Evolutionary conservation across 305 asterid genomes (phyloP), one percentile per base, ranked within the genome.

Genomic region (Striga hermonthica): DNA sequence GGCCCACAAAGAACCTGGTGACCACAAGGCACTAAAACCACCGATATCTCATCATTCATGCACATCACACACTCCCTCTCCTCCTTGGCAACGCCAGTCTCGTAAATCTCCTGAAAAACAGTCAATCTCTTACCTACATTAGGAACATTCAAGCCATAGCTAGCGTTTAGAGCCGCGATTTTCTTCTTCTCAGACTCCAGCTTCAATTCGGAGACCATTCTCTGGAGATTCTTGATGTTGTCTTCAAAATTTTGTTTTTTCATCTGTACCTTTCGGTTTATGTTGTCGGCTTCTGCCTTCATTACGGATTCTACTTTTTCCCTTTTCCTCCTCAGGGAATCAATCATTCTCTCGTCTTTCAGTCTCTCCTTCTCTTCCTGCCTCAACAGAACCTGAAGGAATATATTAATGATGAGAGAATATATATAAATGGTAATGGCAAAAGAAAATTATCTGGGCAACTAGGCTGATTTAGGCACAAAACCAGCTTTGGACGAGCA

Each of bases 61-160:
- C 96, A 91, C 91, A 91, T 83, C 9, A 89, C 84, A 4, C 98
- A 91, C 58, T 91, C 98, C 76, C 95, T 76, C 43, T 91, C 93
- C 0, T 78, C 85, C 15, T 71, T 78, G 3, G 78, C 73, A 41
- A 60, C 68, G 50, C 62, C 76, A 5, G 65, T 74, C 34, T 73
- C 79, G 50, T 72, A 74, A 57, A 66, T 75, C 63, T 75, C 80
- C 67, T 75, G 75, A 67, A 76, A 78, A 44, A 67, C 80, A 1
- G 88, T 74, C 71, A 80, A 49, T 64, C 84, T 78, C 69, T 86
- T 22, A 22, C 31, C 31, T 22, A 75, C 2, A 40, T 61, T 69
- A 39, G 80, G 82, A 60, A 16, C 10, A 9, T 6, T 57, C 4
- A 9, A 7, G 40, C 76, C 74, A 7, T 75, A 78, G 12, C 91